Percentiles rank a stretch among this genome's conserved stretches.
phyloP scores from a whole-genome alignment of 306 rosid species.

The Ochetophila trinervis region DNA sequence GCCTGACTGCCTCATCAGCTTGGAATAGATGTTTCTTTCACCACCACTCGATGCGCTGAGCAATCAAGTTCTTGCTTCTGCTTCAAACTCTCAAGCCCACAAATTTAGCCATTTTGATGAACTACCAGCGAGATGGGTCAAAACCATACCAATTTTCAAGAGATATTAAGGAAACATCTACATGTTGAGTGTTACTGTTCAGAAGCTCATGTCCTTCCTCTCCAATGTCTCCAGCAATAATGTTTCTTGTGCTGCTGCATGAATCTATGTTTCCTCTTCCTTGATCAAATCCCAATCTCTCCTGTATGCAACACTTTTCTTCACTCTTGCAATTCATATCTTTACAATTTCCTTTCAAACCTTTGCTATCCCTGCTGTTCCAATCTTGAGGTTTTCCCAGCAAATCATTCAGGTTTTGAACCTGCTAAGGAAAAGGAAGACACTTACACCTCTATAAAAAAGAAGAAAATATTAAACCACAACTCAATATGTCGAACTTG shows the following conservation, averaged over 20 bases:
- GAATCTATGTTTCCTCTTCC: constrained; percentile 24
- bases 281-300: constrained; percentile 26
- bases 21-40: constrained; percentile 19
- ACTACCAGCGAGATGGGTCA: constrained; percentile 46
- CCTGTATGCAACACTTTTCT: constrained; percentile 27
- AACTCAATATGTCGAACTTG: no score
- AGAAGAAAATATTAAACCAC: no score
- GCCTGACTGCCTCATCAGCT: neutral
- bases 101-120: constrained; percentile 60
- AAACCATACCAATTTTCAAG: constrained; percentile 57
- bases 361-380: constrained; percentile 18
- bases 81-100: constrained; percentile 43
- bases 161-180: constrained; percentile 39
- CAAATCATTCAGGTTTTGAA: constrained; percentile 49
- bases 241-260: constrained; percentile 24
- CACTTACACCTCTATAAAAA: neutral
- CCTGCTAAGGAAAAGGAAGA: constrained; percentile 38
- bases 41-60: neutral
- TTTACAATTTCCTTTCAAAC: constrained; percentile 32
- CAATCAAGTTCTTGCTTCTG: neutral
- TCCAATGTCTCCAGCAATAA: constrained; percentile 24
- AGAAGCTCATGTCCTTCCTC: constrained; percentile 36
- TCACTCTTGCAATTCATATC: constrained; percentile 28
- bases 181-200: constrained; percentile 37
- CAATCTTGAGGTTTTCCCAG: constrained; percentile 33